Conservation (phyloP, 805 yeast species). For the Hanseniaspora clermontiae region DNA sequence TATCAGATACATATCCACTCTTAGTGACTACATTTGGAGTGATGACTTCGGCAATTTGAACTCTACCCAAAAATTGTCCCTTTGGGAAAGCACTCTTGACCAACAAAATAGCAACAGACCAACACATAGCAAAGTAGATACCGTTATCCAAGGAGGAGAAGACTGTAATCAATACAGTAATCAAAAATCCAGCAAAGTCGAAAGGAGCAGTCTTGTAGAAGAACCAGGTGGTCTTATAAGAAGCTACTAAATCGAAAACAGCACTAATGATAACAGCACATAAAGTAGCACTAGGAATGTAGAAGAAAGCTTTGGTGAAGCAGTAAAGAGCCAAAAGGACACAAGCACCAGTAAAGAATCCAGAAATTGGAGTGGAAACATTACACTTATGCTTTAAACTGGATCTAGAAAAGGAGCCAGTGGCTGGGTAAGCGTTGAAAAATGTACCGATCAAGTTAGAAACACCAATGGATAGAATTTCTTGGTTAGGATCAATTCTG, state of each 20-base stretch:
- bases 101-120: constrained; percentile 62
- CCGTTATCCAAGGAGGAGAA: constrained; percentile 76
- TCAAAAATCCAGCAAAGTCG: constrained; percentile 59
- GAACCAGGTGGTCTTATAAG: constrained; percentile 51
- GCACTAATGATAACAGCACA: constrained; percentile 88
- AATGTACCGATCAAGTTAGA: constrained; percentile 84
- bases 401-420: constrained; percentile 90
- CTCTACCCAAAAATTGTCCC: constrained; percentile 71
- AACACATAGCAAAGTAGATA: constrained; percentile 79
- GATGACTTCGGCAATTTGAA: constrained; percentile 56
- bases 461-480: constrained; percentile 83
- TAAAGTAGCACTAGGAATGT: constrained; percentile 79
- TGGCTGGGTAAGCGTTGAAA: constrained; percentile 87
- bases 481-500: constrained; percentile 85
- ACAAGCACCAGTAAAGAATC: constrained; percentile 78
- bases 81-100: constrained; percentile 68
- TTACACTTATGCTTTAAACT: constrained; percentile 92
- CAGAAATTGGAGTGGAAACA: constrained; percentile 87
- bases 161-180: constrained; percentile 62
- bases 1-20: constrained; percentile 7
- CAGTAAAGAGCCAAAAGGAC: constrained; percentile 78
- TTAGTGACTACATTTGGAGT: constrained; percentile 40
- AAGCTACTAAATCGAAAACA: constrained; percentile 70
- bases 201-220: constrained; percentile 64
- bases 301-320: constrained; percentile 71